Conservation (phyloP, 2,329 filamentous ascomycete species). For the Aspergillus pseudoglaucus region DNA sequence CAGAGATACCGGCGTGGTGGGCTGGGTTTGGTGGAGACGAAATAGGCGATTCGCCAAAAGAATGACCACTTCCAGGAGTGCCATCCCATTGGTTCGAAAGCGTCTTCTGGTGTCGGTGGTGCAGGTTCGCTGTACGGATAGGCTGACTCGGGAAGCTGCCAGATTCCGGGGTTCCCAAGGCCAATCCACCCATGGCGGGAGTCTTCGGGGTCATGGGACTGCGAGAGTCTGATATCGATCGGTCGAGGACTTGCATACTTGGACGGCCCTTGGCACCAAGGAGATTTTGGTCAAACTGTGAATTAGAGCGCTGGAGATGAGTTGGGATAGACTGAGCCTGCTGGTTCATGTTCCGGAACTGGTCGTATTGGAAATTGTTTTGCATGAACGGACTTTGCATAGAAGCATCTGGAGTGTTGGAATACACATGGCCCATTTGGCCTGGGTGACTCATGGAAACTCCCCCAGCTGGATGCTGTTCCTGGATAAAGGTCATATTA, state of each 20-base stretch:
- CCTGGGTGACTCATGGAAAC: slow-evolving; percentile 59
- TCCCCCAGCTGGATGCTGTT: slow-evolving; percentile 50
- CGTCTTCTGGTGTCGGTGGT: slow-evolving; percentile 67
- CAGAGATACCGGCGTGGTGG: slow-evolving; percentile 69
- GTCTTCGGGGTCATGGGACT: slow-evolving; percentile 84
- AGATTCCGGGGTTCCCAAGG: slow-evolving; percentile 65
- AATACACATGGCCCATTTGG: slow-evolving; percentile 69
- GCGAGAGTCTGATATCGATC: slow-evolving; percentile 66
- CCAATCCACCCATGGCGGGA: slow-evolving; percentile 65
- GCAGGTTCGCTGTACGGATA: slow-evolving; percentile 60
- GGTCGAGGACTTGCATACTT: slow-evolving; percentile 59
- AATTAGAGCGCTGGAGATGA: slow-evolving; percentile 34
- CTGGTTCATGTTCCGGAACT: slow-evolving; percentile 63
- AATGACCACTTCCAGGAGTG: slow-evolving; percentile 74
- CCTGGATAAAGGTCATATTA: slow-evolving; percentile 33
- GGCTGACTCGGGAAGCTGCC: slow-evolving; percentile 69
- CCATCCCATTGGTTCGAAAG: slow-evolving; percentile 86
- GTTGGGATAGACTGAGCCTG: slow-evolving; percentile 38
- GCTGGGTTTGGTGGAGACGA: slow-evolving; percentile 60
- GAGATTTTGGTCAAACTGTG: slow-evolving; percentile 50
- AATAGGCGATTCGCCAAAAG: slow-evolving; percentile 82
- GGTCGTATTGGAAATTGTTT: slow-evolving; percentile 65
- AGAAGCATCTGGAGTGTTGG: slow-evolving; percentile 84
- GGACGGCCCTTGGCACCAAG: slow-evolving; percentile 54
- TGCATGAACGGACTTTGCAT: slow-evolving; percentile 85